phyloP scores from a whole-genome alignment of 2,329 filamentous ascomycete genomes.

The Arthrobotrys sinensis region DNA sequence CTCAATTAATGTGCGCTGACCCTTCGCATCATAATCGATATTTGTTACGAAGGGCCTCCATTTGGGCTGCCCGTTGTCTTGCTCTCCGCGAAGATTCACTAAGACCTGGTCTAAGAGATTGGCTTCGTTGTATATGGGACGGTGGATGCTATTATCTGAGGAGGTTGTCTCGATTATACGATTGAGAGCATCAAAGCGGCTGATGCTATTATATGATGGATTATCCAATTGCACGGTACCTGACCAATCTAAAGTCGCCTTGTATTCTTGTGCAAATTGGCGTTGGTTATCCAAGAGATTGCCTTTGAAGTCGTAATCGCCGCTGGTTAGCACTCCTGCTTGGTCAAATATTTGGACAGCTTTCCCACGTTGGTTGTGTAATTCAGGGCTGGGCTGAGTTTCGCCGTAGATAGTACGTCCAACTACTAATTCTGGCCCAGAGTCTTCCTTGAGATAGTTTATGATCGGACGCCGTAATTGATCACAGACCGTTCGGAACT shows the following conservation, averaged over 20 bases:
- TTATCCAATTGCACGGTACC: background rate
- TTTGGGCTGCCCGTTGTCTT: background rate
- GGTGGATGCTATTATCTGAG: background rate
- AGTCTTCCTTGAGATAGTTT: constrained; percentile 2
- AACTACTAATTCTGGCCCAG: constrained; percentile 6
- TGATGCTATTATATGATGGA: background rate
- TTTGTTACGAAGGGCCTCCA: background rate
- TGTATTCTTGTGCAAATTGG: constrained; percentile 14
- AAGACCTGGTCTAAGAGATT: background rate
- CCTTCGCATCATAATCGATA: constrained; percentile 30
- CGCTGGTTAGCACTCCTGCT: constrained; percentile 13
- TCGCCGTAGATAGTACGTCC: constrained; percentile 27
- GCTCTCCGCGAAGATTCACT: background rate
- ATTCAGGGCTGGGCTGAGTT: background rate
- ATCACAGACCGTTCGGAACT: background rate
- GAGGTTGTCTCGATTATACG: background rate
- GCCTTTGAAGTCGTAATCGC: constrained; percentile 60
- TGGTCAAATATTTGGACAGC: constrained; percentile 38
- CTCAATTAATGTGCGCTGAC: background rate
- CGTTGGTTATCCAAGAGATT: constrained; percentile 33
- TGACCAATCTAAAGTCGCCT: constrained; percentile 17
- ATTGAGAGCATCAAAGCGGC: constrained; percentile 11
- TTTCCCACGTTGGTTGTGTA: constrained; percentile 26
- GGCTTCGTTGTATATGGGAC: background rate
- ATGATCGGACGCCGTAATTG: background rate